A percentile compares a stretch with the other conserved stretches of the same genome.
phyloP scores from a whole-genome alignment of 164 flowering plant genomes.

The Magnolia changhungtana region DNA sequence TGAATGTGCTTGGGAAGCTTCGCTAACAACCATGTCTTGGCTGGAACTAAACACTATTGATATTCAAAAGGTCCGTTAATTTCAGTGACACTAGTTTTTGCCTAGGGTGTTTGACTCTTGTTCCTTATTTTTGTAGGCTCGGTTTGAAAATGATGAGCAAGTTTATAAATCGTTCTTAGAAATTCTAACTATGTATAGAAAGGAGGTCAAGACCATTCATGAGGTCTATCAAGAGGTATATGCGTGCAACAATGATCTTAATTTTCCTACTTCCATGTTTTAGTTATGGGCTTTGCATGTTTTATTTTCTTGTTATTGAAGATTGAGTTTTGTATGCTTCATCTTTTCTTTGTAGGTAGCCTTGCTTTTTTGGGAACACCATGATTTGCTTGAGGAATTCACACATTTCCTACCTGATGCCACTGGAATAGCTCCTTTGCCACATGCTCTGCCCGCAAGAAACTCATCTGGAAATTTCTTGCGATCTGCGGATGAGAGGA shows the following conservation, averaged over 20 bases:
- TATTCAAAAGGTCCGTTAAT: no score
- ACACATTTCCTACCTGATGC: conserved; percentile 62
- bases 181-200: conserved; percentile 79
- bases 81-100: background rate
- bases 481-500: conserved; percentile 39
- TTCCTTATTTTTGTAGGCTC: conserved; percentile 45
- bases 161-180: conserved; percentile 85
- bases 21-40: background rate
- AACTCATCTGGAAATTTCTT: conserved; percentile 28
- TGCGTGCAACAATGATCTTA: background rate
- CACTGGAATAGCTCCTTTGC: conserved; percentile 34
- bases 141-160: conserved; percentile 75
- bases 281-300: background rate
- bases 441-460: conserved; percentile 37
- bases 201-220: conserved; percentile 62
- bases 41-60: background rate
- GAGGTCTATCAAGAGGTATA: conserved; percentile 78
- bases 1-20: no score
- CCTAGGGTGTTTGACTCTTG: background rate
- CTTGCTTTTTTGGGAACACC: conserved; percentile 52
- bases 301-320: background rate
- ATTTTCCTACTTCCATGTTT: no score
- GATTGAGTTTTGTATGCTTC: background rate
- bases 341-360: conserved; percentile 44
- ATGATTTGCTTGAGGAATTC: conserved; percentile 63